A percentile compares a stretch with the other conserved stretches of the same genome.
Conservation (phyloP, 2,329 filamentous ascomycete species). For the Phaeosphaeria sp. region DNA sequence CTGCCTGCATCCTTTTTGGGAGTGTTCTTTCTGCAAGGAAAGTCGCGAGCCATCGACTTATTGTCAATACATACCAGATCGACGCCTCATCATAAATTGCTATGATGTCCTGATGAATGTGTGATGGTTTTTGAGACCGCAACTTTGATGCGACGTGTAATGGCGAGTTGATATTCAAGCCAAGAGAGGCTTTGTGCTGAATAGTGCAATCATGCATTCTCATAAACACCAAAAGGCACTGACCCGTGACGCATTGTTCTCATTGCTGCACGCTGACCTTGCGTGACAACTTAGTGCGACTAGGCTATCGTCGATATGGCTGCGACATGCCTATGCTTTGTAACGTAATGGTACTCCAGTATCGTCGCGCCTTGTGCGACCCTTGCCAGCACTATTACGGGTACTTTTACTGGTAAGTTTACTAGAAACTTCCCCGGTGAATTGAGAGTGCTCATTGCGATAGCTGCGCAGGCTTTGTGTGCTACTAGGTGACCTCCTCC, state of each 20-base stretch:
- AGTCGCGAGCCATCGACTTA: background rate
- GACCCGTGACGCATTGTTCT: background rate
- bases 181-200: background rate
- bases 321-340: too few relatives aligned
- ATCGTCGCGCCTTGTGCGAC: too few relatives aligned
- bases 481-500: too few relatives aligned
- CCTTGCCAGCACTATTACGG: too few relatives aligned
- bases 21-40: background rate
- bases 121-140: background rate
- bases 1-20: background rate
- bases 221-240: background rate
- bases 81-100: background rate
- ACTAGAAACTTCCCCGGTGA: too few relatives aligned
- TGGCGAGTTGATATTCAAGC: background rate
- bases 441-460: too few relatives aligned
- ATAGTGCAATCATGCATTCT: background rate
- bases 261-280: background rate
- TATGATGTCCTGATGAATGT: background rate
- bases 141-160: background rate
- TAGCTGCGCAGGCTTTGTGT: too few relatives aligned
- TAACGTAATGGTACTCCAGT: too few relatives aligned
- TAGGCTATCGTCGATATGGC: background rate
- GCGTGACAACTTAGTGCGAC: background rate
- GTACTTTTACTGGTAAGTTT: too few relatives aligned
- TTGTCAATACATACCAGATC: background rate